phyloP scores from a whole-genome alignment of 2,329 filamentous ascomycete species.

The Thermothelomyces thermophilus region DNA sequence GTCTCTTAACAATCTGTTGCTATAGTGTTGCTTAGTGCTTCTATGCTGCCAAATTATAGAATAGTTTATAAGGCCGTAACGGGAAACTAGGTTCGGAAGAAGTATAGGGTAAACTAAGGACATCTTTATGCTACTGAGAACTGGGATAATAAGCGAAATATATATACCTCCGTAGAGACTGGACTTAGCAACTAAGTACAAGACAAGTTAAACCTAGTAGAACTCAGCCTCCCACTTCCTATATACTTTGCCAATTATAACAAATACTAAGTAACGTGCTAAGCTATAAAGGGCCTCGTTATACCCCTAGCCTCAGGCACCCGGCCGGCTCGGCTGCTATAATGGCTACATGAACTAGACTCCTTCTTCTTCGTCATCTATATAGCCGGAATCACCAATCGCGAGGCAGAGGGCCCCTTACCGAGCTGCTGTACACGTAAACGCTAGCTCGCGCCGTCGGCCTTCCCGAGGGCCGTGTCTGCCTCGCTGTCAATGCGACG shows the following conservation, averaged over 20 bases:
- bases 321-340: conserved; percentile 1
- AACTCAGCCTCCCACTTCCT: conserved; percentile 3
- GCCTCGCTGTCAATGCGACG: conserved; percentile 2
- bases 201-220: conserved; percentile 1
- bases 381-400: conserved; percentile 4
- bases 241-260: background rate
- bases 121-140: background rate
- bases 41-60: background rate
- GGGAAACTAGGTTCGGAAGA: background rate
- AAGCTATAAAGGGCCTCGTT: background rate
- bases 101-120: background rate
- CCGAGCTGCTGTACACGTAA: background rate
- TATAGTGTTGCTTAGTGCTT: conserved; percentile 1
- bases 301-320: background rate
- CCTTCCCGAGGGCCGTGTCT: conserved; percentile 1
- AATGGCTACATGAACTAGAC: conserved; percentile 1
- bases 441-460: conserved; percentile 1
- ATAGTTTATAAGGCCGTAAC: background rate
- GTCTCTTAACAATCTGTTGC: background rate
- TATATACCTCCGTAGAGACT: background rate
- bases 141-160: conserved; percentile 2
- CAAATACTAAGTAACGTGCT: conserved; percentile 5
- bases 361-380: background rate
- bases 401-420: background rate
- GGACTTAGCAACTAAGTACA: background rate